Conservation (phyloP, 2,329 filamentous ascomycete genomes). For the Penicillium concentricum region DNA sequence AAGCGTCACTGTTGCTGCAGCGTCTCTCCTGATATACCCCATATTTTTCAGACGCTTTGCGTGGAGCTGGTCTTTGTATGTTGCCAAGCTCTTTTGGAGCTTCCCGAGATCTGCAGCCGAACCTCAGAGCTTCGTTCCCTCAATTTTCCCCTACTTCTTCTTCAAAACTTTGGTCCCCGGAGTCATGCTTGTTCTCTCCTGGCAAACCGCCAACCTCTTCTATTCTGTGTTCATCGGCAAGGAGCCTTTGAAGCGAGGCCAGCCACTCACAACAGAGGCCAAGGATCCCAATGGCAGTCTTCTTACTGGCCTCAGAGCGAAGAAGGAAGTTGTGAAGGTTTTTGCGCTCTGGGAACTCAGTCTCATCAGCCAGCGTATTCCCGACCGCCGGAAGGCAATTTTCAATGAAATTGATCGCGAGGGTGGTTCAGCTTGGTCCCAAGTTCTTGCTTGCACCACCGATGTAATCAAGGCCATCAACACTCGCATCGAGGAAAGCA, state of each 20-base stretch:
- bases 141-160: slow-evolving; percentile 56
- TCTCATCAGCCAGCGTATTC: slow-evolving; percentile 72
- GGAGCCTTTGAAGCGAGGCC: slow-evolving; percentile 78
- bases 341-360: slow-evolving; percentile 92
- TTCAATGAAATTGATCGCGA: slow-evolving; percentile 84
- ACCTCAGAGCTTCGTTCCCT: slow-evolving; percentile 56
- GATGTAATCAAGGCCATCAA: slow-evolving; percentile 67
- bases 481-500: slow-evolving; percentile 63
- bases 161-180: slow-evolving; percentile 61
- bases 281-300: slow-evolving; percentile 91
- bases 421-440: slow-evolving; percentile 76
- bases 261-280: slow-evolving; percentile 78
- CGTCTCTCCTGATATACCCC: slow-evolving; percentile 61
- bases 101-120: slow-evolving; percentile 68
- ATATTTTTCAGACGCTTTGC: slow-evolving; percentile 60
- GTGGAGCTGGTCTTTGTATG: slow-evolving; percentile 68
- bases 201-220: slow-evolving; percentile 72
- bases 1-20: slow-evolving; percentile 41
- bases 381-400: slow-evolving; percentile 74
- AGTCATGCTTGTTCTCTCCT: slow-evolving; percentile 66
- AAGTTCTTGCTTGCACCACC: slow-evolving; percentile 70
- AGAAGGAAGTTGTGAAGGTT: slow-evolving; percentile 72
- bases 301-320: slow-evolving; percentile 77
- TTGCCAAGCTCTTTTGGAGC: slow-evolving; percentile 72
- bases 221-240: slow-evolving; percentile 80